A percentile compares a stretch with the other conserved stretches of the same genome.
These are phyloP conservation scores for Vachellia collinsii DNA, from an alignment of 306 rosid genomes.

Conservation along the genomic window DNA sequence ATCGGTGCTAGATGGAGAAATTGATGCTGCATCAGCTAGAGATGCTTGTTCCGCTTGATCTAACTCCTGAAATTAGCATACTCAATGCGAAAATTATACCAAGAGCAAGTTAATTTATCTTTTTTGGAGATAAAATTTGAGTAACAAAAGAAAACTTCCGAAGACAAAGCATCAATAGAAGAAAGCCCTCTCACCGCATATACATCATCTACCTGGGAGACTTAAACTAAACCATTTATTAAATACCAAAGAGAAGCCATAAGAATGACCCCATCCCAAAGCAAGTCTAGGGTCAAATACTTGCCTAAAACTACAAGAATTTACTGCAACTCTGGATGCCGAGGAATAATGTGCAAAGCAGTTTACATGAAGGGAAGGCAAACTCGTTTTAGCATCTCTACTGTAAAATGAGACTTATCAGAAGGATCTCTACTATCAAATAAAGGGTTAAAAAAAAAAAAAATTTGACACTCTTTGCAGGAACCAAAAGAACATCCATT, in stretches of 20 bases:
- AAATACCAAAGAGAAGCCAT: background rate
- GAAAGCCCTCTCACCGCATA: background rate
- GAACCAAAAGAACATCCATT: background rate
- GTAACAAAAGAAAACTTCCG: conserved; percentile 31
- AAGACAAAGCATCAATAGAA: conserved; percentile 19
- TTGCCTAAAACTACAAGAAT: background rate
- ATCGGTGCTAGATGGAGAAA: conserved; percentile 54
- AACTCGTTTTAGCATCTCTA: background rate
- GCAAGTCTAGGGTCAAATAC: conserved; percentile 8
- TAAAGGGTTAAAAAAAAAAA: background rate
- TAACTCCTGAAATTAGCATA: conserved; percentile 55
- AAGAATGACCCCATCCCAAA: background rate
- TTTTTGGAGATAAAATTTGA: conserved; percentile 20
- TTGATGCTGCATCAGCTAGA: conserved; percentile 41
- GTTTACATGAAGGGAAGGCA: background rate
- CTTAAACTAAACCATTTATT: background rate
- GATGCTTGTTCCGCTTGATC: conserved; percentile 45
- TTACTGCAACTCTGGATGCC: background rate
- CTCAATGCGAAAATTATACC: conserved; percentile 21
- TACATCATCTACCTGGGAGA: background rate
- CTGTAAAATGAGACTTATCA: background rate
- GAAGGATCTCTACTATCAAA: background rate
- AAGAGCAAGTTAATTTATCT: background rate
- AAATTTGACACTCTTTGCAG: background rate
- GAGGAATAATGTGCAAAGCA: background rate